phyloP scores from a whole-genome alignment of 83 land plant species.

The Picea mariana region DNA sequence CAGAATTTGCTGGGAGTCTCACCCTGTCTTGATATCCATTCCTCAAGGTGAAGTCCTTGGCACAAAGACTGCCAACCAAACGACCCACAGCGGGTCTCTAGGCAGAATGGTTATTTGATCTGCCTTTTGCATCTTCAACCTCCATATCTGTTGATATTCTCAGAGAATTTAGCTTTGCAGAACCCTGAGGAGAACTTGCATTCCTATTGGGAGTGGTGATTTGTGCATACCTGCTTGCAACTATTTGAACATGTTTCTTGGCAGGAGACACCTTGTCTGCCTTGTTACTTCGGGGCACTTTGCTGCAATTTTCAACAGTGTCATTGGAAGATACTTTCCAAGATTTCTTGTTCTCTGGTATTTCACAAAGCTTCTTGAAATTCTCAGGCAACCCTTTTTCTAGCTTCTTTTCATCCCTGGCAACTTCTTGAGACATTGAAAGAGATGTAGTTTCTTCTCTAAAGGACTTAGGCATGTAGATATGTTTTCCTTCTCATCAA shows the following conservation, averaged over 20 bases:
- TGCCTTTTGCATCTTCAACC: neutral
- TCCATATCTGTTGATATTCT: neutral
- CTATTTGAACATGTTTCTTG: neutral
- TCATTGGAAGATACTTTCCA: neutral
- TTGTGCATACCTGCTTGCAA: neutral
- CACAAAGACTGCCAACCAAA: neutral
- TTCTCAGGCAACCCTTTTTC: neutral
- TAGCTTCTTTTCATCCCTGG: neutral
- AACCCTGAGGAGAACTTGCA: slow-evolving; percentile 1
- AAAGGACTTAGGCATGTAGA: neutral
- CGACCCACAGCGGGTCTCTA: slow-evolving; percentile 6
- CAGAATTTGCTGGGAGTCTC: neutral
- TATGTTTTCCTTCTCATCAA: slow-evolving; percentile 4
- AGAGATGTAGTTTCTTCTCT: too few species aligned
- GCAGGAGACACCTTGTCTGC: neutral
- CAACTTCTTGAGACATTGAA: neutral
- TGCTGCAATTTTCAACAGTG: neutral
- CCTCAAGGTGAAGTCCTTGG: neutral
- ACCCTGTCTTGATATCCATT: neutral
- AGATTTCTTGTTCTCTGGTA: neutral
- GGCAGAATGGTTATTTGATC: neutral
- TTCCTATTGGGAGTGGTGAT: neutral
- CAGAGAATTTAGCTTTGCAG: neutral
- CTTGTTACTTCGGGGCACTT: neutral
- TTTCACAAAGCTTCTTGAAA: neutral